Evolutionary conservation across 1,284 basidiomycete species (phyloP).

Genomic region (Sanghuangporus weigelae): DNA sequence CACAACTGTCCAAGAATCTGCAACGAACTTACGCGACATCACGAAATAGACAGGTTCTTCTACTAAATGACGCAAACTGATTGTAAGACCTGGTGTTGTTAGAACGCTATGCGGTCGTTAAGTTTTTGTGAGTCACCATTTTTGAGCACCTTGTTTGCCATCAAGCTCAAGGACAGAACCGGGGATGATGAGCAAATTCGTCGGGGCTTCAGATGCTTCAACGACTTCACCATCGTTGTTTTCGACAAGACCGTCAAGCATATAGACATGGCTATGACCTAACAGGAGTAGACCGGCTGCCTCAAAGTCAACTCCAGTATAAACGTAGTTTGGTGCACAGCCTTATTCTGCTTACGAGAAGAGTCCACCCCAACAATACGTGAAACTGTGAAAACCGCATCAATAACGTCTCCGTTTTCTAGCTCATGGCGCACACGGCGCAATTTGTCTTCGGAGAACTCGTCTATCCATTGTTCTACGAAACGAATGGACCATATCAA

Average conservation of each 20-base stretch:
- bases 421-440: constrained; percentile 78
- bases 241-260: constrained; percentile 91
- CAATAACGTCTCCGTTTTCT: constrained; percentile 86
- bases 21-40: constrained; percentile 71
- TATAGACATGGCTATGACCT: constrained; percentile 81
- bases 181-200: constrained; percentile 78
- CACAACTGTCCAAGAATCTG: constrained; percentile 1
- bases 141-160: constrained; percentile 68
- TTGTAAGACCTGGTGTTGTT: constrained; percentile 63
- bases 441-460: constrained; percentile 73
- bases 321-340: background rate
- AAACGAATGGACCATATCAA: constrained; percentile 1
- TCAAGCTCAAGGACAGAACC: constrained; percentile 79
- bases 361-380: constrained; percentile 85
- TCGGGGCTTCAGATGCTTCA: constrained; percentile 82
- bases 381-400: constrained; percentile 84
- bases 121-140: constrained; percentile 52
- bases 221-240: constrained; percentile 85
- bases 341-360: constrained; percentile 52
- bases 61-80: constrained; percentile 73
- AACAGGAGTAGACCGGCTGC: constrained; percentile 84
- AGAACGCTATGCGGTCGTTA: background rate
- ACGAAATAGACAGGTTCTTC: constrained; percentile 83
- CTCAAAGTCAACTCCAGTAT: constrained; percentile 12
- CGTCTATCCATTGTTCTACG: constrained; percentile 54